These are phyloP conservation scores for Excoecaria agallocha DNA, from an alignment of 345 rosid genomes.

Conservation along the genomic window DNA sequence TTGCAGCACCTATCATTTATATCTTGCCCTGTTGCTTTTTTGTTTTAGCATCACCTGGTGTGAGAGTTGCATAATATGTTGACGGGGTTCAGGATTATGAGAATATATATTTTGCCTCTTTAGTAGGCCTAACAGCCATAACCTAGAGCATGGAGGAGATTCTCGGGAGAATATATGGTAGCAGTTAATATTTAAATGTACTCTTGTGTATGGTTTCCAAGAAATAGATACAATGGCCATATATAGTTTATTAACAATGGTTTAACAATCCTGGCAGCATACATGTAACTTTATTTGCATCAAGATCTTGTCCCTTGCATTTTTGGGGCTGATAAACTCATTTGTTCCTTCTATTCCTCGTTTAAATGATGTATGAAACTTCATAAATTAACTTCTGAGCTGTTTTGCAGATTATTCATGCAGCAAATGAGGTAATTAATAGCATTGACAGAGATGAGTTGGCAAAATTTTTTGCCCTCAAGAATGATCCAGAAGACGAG, in stretches of 20 bases:
- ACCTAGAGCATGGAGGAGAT: neutral
- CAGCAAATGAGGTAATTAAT: conserved; percentile 70
- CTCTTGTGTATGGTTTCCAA: neutral
- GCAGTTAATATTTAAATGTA: neutral
- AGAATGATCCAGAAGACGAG: conserved; percentile 86
- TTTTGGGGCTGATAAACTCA: neutral
- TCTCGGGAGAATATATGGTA: neutral
- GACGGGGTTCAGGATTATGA: neutral
- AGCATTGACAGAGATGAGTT: conserved; percentile 80
- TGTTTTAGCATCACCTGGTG: neutral
- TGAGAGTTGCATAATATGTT: neutral
- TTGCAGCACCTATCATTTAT: neutral
- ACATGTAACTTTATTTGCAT: neutral
- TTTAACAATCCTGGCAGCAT: neutral
- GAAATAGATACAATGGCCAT: neutral
- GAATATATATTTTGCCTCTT: neutral
- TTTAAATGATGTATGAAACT: neutral
- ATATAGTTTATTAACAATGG: neutral
- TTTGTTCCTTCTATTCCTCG: neutral
- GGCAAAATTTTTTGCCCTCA: conserved; percentile 60
- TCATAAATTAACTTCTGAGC: neutral
- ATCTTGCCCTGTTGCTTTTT: neutral
- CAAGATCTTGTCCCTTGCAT: neutral
- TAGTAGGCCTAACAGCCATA: neutral
- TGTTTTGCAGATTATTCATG: conserved; percentile 62